A percentile compares a stretch with the other conserved stretches of the same genome.
Conservation (phyloP, 139 green algal species). For the Chlorella sp. region DNA sequence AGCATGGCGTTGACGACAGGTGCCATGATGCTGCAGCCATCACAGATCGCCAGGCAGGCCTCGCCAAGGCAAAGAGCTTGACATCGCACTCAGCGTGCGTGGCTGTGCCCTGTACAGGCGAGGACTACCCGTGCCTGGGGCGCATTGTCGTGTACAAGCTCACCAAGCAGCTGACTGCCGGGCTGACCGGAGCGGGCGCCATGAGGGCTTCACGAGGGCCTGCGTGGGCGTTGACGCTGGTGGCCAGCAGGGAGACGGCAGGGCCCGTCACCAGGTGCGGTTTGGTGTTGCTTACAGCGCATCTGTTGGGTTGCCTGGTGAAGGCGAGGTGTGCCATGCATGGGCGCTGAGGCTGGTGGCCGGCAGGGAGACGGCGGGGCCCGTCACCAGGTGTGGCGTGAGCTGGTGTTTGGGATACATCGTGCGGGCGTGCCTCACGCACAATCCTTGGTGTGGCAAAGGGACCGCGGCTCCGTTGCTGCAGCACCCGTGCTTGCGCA, state of each 20-base stretch:
- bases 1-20: no score
- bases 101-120: neutral
- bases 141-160: neutral
- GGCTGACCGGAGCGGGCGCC: neutral
- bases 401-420: no score
- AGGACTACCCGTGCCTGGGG: conserved; percentile 3
- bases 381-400: neutral
- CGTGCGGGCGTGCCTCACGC: no score
- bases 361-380: neutral
- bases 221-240: no score
- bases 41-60: neutral
- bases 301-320: neutral
- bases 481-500: neutral
- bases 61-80: neutral
- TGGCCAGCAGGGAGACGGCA: neutral
- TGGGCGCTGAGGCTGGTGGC: neutral
- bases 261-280: neutral
- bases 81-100: neutral
- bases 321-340: neutral
- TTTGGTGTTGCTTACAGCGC: neutral
- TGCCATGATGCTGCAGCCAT: neutral
- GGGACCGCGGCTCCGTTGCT: neutral
- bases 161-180: neutral
- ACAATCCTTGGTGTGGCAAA: no score
- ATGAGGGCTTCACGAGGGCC: no score